These are phyloP conservation scores for Umbelopsis sp. DNA, from an alignment of 371 early-diverging fungal species.

Conservation along the genomic window DNA sequence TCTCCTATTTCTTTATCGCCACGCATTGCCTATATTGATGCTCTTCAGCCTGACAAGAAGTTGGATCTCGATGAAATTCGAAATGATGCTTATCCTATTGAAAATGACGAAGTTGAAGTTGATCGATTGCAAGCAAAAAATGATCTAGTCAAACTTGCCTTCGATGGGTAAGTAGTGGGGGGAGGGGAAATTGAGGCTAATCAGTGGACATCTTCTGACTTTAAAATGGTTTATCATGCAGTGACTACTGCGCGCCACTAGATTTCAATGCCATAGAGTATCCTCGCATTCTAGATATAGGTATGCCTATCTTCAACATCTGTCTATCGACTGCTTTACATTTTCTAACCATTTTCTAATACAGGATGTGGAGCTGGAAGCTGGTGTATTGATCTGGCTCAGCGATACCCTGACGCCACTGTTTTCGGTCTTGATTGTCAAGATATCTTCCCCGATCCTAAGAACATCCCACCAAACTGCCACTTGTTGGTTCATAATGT, in stretches of 20 bases:
- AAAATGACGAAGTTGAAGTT: conserved; percentile 37
- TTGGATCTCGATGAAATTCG: conserved; percentile 6
- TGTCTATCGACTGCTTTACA: not conserved
- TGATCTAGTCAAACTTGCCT: conserved; percentile 40
- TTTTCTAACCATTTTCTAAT: not conserved
- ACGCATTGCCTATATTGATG: not conserved
- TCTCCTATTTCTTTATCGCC: conserved; percentile 4
- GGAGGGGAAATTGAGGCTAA: conserved; percentile 22
- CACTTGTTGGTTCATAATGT: conserved; percentile 33
- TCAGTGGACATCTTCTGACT: conserved; percentile 39
- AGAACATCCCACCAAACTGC: conserved; percentile 35
- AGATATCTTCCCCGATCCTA: conserved; percentile 37
- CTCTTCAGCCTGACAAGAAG: conserved; percentile 15
- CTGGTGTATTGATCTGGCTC: conserved; percentile 46
- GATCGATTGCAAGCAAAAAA: conserved; percentile 42
- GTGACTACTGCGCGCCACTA: conserved; percentile 37
- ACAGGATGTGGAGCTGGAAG: conserved; percentile 46
- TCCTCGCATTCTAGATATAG: conserved; percentile 37
- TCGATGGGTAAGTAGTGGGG: conserved; percentile 39
- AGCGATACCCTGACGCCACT: conserved; percentile 34
- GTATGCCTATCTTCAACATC: not conserved
- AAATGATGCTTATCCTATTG: conserved; percentile 21
- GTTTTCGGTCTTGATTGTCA: conserved; percentile 42
- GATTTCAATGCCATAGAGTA: conserved; percentile 26
- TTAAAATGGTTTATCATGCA: conserved; percentile 43